phyloP scores from a whole-genome alignment of 2,329 filamentous ascomycete genomes.

The Chaetomium sp. region DNA sequence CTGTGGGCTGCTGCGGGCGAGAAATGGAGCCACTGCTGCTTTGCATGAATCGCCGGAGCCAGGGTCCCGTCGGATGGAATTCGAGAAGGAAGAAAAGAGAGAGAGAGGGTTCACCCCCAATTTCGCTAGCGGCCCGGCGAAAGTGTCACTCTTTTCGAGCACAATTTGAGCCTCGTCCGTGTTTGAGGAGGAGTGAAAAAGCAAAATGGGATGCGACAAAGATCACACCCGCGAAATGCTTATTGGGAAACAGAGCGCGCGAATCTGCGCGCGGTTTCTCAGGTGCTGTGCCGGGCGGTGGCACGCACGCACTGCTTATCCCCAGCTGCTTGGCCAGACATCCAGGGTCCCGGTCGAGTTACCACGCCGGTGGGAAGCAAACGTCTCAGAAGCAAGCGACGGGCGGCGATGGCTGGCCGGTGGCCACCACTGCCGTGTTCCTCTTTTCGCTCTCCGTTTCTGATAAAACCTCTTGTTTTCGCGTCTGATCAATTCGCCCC shows the following conservation, averaged over 20 bases:
- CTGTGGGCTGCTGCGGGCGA: not conserved
- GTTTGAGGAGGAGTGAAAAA: constrained; percentile 6
- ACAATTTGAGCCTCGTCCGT: constrained; percentile 27
- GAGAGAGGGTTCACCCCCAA: constrained; percentile 31
- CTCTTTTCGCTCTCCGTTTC: too few species aligned
- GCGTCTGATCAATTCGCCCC: too few species aligned
- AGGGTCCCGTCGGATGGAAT: constrained; percentile 20
- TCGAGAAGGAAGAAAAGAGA: constrained; percentile 25
- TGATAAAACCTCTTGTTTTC: too few species aligned
- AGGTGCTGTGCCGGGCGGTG: not conserved
- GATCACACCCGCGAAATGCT: constrained; percentile 1
- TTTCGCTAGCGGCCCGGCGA: constrained; percentile 35
- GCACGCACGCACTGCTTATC: too few species aligned
- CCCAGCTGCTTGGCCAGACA: too few species aligned
- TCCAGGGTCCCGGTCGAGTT: too few species aligned
- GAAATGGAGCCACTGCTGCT: constrained; percentile 20
- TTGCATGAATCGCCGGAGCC: constrained; percentile 32
- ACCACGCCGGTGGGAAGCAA: too few species aligned
- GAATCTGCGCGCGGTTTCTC: not conserved
- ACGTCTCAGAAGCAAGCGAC: too few species aligned
- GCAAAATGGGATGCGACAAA: constrained; percentile 11
- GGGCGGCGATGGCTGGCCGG: too few species aligned
- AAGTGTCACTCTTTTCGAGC: constrained; percentile 24
- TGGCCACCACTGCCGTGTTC: too few species aligned
- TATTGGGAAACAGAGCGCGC: constrained; percentile 3